These are phyloP conservation scores for Paramarasmius palmivorus DNA, from an alignment of 1,284 basidiomycete genomes.

Conservation along the genomic window DNA sequence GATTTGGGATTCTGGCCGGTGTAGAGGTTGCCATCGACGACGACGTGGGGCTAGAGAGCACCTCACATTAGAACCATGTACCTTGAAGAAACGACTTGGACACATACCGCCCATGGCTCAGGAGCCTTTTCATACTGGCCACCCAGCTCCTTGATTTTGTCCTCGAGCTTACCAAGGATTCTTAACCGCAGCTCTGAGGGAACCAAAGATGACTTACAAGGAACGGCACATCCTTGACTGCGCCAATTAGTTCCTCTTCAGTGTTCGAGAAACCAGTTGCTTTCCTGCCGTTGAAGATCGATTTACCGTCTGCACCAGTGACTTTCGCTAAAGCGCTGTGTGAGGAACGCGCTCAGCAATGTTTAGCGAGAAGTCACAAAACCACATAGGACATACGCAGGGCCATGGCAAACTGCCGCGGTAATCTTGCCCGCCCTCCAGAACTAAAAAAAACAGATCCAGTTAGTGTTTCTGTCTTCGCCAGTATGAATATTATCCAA, in stretches of 20 bases:
- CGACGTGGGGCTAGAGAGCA: constrained; percentile 35
- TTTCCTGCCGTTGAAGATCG: constrained; percentile 62
- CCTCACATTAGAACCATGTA: neutral
- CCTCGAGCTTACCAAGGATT: constrained; percentile 64
- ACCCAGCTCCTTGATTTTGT: constrained; percentile 58
- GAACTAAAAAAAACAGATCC: constrained; percentile 51
- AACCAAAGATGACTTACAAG: constrained; percentile 40
- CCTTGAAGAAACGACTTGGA: neutral
- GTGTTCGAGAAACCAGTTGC: constrained; percentile 73
- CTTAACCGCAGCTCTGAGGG: constrained; percentile 29
- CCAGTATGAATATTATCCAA: neutral
- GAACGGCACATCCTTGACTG: constrained; percentile 28
- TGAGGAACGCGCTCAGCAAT: too few relatives aligned
- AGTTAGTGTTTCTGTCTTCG: neutral
- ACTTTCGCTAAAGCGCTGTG: constrained; percentile 56
- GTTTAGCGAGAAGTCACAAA: too few relatives aligned
- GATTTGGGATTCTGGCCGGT: constrained; percentile 80
- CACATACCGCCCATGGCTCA: constrained; percentile 54
- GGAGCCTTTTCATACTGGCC: constrained; percentile 62
- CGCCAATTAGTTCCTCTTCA: constrained; percentile 59
- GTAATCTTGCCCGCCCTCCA: constrained; percentile 59
- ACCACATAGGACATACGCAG: too few relatives aligned
- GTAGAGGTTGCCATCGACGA: constrained; percentile 41
- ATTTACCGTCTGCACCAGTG: constrained; percentile 53
- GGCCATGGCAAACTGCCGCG: constrained; percentile 76